These are phyloP conservation scores for Vanderwaltozyma yarrowii DNA, from an alignment of 805 yeast genomes.

Conservation along the genomic window DNA sequence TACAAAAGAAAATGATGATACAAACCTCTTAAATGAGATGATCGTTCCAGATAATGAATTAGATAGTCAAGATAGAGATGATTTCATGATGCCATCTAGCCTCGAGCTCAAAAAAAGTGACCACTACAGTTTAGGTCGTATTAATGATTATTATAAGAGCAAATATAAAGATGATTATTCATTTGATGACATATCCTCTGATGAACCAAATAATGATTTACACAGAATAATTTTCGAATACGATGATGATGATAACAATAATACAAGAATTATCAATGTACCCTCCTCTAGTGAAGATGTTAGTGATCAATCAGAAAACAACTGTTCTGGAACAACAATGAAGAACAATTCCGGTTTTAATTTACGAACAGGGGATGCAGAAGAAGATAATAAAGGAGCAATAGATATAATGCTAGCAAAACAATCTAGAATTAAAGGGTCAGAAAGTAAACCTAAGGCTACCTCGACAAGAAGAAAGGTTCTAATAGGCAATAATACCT, in stretches of 20 bases:
- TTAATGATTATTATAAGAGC: constrained; percentile 11
- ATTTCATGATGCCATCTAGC: background rate
- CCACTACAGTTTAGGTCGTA: too few relatives aligned
- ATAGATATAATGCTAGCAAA: constrained; percentile 13
- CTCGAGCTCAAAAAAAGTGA: too few relatives aligned
- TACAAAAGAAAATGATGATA: constrained; percentile 7
- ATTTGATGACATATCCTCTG: constrained; percentile 4
- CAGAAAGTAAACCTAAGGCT: too few relatives aligned
- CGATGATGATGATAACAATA: background rate
- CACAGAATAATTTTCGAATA: background rate
- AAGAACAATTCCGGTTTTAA: background rate
- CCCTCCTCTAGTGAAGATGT: background rate
- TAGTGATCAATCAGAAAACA: background rate
- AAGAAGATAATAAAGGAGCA: constrained; percentile 5
- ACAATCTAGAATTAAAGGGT: background rate
- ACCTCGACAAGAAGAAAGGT: too few relatives aligned
- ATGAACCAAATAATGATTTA: background rate
- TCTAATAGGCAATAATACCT: too few relatives aligned
- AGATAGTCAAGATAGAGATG: background rate
- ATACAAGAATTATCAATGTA: background rate
- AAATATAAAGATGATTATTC: constrained; percentile 12
- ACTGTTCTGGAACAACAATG: background rate
- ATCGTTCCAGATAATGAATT: constrained; percentile 14
- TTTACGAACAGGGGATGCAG: background rate
- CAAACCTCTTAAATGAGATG: constrained; percentile 13